Percentiles rank a stretch among this genome's conserved stretches.
phyloP scores from a whole-genome alignment of 441 rosid species.

The Populus hybrid region DNA sequence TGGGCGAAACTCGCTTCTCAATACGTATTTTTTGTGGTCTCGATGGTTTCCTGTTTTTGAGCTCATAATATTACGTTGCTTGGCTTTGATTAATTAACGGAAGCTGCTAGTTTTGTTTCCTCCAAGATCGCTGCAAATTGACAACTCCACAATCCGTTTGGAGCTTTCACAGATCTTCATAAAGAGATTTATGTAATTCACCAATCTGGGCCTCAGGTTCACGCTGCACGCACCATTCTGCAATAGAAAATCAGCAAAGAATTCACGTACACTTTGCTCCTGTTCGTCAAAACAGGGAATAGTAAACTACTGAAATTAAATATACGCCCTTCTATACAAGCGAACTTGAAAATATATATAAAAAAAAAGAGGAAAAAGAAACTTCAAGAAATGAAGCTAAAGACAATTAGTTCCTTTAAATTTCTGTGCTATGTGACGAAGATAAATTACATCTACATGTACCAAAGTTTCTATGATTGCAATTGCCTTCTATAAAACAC shows the following conservation, averaged over 20 bases:
- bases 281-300: not conserved
- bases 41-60: not conserved
- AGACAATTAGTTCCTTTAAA: slow-evolving; percentile 20
- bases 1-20: too few species aligned
- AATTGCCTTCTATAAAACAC: slow-evolving; percentile 42
- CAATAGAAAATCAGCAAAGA: not conserved
- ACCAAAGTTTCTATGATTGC: slow-evolving; percentile 44
- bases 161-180: not conserved
- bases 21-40: not conserved
- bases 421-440: slow-evolving; percentile 39
- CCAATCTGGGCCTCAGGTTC: not conserved
- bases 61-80: not conserved
- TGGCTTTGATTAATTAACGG: not conserved
- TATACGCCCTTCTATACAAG: not conserved
- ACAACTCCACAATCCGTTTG: not conserved
- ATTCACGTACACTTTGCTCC: not conserved
- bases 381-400: not conserved
- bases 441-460: slow-evolving; percentile 40
- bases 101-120: not conserved
- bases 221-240: not conserved
- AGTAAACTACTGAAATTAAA: not conserved
- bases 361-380: too few species aligned
- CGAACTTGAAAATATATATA: not conserved
- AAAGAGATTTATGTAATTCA: not conserved
- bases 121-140: not conserved